Evolutionary conservation across 768 basidiomycete genomes (phyloP), one percentile per base, ranked within the genome.

Genomic region (Mycena capillaripes): DNA sequence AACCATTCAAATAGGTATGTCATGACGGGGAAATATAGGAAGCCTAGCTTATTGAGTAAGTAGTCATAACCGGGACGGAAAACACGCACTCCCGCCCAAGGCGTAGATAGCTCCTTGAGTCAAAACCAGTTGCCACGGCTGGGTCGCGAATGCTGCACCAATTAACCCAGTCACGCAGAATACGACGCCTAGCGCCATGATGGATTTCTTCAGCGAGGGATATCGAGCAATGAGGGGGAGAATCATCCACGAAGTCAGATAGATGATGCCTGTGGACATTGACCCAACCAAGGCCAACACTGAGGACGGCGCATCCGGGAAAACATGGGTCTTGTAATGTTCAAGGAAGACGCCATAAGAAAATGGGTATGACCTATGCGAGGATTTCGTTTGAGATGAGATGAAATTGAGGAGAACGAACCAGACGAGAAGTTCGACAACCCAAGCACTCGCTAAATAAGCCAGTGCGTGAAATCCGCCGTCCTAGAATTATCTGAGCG

Each of bases 331-430:
- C 25, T 48, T 55, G 63, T 80, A 81, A 34, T 77, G 66, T 36
- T 77, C 55, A 36, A 81, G 74, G 62, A 80, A 80, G 12, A 78
- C 76, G 25, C 80, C 80, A 48, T 76, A 80, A 29, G 79, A 77
- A 42, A 76, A 80, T n/a, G 80, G 80, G 65, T 80, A 78, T 7
- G 71, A 66, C 75, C 74, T 75, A 42, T 19, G 30, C 17, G 29
- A 27, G 30, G 23, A 6, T 59, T n/a, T 46, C 19, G 9, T 42
- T 34, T n/a, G 17, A 42, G 36, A 16, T 10, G 46, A 11, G 16
- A 17, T 48, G 17, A 29, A 34, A 25, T 21, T 8, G 23, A 10
- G 29, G 17, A 25, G 5, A 12, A 59, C 62, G n/a, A 67, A 78
- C 79, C 80, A 81, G 30, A 78, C 75, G 44, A 81, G 66, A n/a